These are phyloP conservation scores for Colletotrichum coccodes DNA, from an alignment of 2,329 filamentous ascomycete genomes.

Conservation along the genomic window DNA sequence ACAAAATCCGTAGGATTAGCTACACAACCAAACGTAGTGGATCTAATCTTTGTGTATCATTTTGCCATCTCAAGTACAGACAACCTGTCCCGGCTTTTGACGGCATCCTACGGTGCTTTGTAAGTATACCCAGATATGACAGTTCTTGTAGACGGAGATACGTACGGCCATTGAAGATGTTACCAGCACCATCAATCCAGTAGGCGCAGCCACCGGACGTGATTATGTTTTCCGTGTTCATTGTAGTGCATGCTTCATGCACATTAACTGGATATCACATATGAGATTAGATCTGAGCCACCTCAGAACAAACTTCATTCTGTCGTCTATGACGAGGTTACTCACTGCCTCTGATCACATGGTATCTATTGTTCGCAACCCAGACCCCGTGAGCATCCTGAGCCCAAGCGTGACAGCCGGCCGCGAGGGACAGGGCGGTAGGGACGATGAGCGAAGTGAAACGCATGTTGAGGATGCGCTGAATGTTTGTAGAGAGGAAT, in stretches of 20 bases:
- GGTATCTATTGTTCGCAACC: conserved; percentile 9
- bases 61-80: no score
- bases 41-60: no score
- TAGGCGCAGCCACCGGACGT: not conserved
- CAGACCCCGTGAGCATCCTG: conserved; percentile 6
- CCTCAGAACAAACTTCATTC: not conserved
- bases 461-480: not conserved
- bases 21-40: no score
- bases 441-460: not conserved
- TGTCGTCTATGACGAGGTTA: not conserved
- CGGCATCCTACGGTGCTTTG: no score
- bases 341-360: not conserved
- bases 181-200: conserved; percentile 3
- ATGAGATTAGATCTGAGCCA: not conserved
- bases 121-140: no score
- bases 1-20: no score
- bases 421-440: not conserved
- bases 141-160: not conserved
- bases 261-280: not conserved
- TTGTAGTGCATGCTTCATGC: conserved; percentile 15
- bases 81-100: no score
- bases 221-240: conserved; percentile 1
- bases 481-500: not conserved
- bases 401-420: conserved; percentile 7
- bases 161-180: conserved; percentile 4